phyloP scores from a whole-genome alignment of 2,329 filamentous ascomycete genomes.

The Cucurbitaria berberidis region DNA sequence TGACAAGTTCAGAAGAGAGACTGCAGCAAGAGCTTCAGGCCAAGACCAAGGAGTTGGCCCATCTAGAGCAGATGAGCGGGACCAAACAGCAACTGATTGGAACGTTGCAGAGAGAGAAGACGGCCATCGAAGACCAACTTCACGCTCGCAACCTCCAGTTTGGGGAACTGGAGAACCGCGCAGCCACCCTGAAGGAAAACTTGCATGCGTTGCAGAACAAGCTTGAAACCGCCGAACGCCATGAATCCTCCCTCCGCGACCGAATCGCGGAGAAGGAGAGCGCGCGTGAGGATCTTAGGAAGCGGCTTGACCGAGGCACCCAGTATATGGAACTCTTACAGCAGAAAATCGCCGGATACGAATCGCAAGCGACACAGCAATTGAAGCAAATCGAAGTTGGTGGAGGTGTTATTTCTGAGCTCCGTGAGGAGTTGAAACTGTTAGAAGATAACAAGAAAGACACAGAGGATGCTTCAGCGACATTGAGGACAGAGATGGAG shows the following conservation, averaged over 20 bases:
- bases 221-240: constrained; percentile 26
- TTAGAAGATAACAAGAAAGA: constrained; percentile 26
- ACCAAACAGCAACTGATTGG: constrained; percentile 28
- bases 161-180: constrained; percentile 31
- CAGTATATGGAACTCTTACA: constrained; percentile 30
- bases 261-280: constrained; percentile 31
- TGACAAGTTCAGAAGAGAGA: constrained; percentile 23
- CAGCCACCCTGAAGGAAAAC: constrained; percentile 28
- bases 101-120: constrained; percentile 32
- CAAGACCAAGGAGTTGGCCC: constrained; percentile 35
- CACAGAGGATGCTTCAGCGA: constrained; percentile 29
- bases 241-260: constrained; percentile 30
- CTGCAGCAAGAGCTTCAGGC: constrained; percentile 31
- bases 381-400: constrained; percentile 30
- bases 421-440: constrained; percentile 34
- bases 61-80: constrained; percentile 25
- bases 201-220: constrained; percentile 22
- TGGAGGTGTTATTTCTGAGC: constrained; percentile 25
- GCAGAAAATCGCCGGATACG: constrained; percentile 29
- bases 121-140: constrained; percentile 26
- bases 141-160: constrained; percentile 20
- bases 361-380: constrained; percentile 31
- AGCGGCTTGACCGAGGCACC: constrained; percentile 28
- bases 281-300: constrained; percentile 17
- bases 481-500: constrained; percentile 21